Evolutionary conservation across 805 yeast species (phyloP).

Genomic region (Hanseniaspora guilliermondii): DNA sequence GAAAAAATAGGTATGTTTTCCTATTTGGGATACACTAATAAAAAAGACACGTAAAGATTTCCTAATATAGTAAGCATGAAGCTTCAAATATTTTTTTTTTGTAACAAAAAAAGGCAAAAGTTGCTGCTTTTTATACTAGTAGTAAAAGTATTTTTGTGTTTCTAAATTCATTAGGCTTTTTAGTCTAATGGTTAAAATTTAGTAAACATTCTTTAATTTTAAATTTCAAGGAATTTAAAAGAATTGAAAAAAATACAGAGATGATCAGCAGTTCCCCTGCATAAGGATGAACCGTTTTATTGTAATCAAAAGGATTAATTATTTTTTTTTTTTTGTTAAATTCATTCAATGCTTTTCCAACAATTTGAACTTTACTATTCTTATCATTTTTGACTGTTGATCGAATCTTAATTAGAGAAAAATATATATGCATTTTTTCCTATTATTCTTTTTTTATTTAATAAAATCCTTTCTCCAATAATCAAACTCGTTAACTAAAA

Average conservation of each 20-base stretch:
- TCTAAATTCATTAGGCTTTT: conserved; percentile 7
- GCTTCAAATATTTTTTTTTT: not conserved
- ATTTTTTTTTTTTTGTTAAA: conserved; percentile 9
- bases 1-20: no score
- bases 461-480: not conserved
- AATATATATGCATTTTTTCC: no score
- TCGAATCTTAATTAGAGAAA: not conserved
- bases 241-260: conserved; percentile 99
- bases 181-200: conserved; percentile 7
- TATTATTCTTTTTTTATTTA: not conserved
- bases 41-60: no score
- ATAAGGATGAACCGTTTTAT: conserved; percentile 99
- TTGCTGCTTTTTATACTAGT: not conserved
- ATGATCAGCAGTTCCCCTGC: conserved; percentile 99
- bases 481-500: no score
- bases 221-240: conserved; percentile 12
- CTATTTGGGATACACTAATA: no score
- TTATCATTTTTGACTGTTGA: not conserved
- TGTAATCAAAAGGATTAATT: conserved; percentile 15
- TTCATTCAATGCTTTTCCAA: no score
- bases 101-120: not conserved
- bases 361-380: no score
- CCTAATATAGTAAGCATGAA: no score
- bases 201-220: conserved; percentile 10
- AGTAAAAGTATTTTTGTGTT: not conserved